A percentile compares a stretch with the other conserved stretches of the same genome.
phyloP scores from a whole-genome alignment of 1,284 basidiomycete species.

The Cystobasidium slooffiae region DNA sequence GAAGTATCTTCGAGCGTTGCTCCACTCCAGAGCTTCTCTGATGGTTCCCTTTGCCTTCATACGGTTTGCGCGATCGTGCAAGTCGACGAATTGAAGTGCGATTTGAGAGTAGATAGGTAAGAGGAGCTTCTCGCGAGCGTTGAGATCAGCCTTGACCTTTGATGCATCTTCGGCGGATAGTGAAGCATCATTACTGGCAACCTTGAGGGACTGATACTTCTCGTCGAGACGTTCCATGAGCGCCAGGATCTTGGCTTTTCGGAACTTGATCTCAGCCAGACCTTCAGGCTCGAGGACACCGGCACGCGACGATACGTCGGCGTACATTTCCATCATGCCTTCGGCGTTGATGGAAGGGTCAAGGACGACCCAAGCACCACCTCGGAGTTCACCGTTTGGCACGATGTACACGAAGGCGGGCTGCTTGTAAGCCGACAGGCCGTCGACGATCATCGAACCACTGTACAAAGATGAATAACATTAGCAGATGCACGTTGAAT shows the following conservation, averaged over 20 bases:
- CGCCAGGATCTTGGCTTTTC: conserved; percentile 76
- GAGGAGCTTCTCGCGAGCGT: conserved; percentile 78
- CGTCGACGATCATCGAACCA: conserved; percentile 82
- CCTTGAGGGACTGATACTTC: conserved; percentile 80
- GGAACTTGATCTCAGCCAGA: conserved; percentile 80
- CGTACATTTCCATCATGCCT: conserved; percentile 96
- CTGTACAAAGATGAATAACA: conserved; percentile 40
- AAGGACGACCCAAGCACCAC: conserved; percentile 98
- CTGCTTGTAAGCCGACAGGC: conserved; percentile 93
- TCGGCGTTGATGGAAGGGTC: conserved; percentile 93
- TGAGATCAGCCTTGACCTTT: conserved; percentile 69
- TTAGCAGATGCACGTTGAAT: not conserved
- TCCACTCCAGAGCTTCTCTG: conserved; percentile 82
- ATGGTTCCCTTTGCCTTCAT: conserved; percentile 94
- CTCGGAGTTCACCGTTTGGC: conserved; percentile 97
- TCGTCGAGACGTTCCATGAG: conserved; percentile 94
- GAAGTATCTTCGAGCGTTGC: conserved; percentile 82
- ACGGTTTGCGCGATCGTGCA: conserved; percentile 87
- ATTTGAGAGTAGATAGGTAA: conserved; percentile 91
- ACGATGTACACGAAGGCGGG: conserved; percentile 99
- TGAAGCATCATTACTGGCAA: conserved; percentile 72
- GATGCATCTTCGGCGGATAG: conserved; percentile 75
- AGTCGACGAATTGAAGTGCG: conserved; percentile 91
- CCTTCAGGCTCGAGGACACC: conserved; percentile 98
- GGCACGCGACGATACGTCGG: conserved; percentile 91